A percentile compares a stretch with the other conserved stretches of the same genome.
Evolutionary conservation across 2,329 filamentous ascomycete genomes (phyloP).

Genomic region (Fusarium sterilihyphosum): DNA sequence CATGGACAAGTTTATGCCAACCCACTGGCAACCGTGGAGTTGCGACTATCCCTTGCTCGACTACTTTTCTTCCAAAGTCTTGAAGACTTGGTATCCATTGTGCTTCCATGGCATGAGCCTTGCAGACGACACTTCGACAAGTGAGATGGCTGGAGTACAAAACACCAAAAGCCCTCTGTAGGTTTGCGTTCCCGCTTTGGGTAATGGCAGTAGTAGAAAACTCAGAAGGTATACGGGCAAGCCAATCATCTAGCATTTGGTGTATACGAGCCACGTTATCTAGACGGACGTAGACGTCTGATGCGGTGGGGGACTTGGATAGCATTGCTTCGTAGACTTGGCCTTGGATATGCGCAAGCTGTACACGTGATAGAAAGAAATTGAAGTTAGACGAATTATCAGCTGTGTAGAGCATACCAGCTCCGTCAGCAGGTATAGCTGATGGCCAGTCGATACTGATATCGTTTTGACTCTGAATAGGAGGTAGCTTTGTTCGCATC

Average conservation of each 20-base stretch:
- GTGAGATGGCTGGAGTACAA: conserved; percentile 13
- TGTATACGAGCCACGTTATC: background rate
- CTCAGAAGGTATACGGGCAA: background rate
- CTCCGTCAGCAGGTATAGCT: background rate
- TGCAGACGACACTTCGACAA: background rate
- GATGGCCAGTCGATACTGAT: conserved; percentile 13
- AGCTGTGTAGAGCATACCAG: background rate
- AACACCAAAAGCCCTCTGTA: background rate
- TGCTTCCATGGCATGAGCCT: background rate
- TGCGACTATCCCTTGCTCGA: rapidly evolving
- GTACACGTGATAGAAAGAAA: conserved; percentile 4
- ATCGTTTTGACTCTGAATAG: conserved; percentile 1
- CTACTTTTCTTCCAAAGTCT: background rate
- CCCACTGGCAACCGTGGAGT: background rate
- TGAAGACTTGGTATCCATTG: background rate
- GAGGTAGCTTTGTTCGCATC: background rate
- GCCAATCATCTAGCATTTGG: conserved; percentile 9
- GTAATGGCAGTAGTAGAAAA: background rate
- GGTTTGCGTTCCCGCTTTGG: background rate
- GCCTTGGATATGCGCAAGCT: conserved; percentile 30
- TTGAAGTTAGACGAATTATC: background rate
- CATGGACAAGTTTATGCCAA: conserved; percentile 12
- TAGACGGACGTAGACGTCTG: background rate
- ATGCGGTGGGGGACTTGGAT: background rate
- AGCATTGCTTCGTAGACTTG: conserved; percentile 9